phyloP scores from a whole-genome alignment of 345 rosid genomes.

The Eucalyptus paniculata region DNA sequence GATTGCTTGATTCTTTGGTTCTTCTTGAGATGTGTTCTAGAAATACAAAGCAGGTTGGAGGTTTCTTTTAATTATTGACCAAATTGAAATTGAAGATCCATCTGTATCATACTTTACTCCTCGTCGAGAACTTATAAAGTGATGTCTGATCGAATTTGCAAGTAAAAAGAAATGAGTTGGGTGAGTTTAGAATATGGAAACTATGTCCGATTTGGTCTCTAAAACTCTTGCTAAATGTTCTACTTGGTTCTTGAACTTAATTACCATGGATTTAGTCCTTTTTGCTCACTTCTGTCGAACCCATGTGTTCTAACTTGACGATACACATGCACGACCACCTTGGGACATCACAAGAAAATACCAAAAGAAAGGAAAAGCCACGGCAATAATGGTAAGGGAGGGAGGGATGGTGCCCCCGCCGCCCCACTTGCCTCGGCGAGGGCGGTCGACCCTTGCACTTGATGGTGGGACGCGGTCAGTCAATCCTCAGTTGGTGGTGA shows the following conservation, averaged over 20 bases:
- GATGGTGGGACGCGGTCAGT: background rate
- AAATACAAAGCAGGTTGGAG: background rate
- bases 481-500: background rate
- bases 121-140: background rate
- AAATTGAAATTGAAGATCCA: background rate
- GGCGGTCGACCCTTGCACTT: background rate
- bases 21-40: background rate
- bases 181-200: background rate
- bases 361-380: rapidly evolving
- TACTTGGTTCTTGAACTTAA: background rate
- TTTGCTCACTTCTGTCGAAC: background rate
- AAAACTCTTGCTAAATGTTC: too few relatives aligned
- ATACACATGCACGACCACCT: too few relatives aligned
- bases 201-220: background rate
- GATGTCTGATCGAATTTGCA: background rate
- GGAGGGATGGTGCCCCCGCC: background rate
- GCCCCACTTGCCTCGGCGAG: background rate
- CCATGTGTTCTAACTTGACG: background rate
- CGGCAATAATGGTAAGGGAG: background rate
- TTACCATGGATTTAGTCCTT: background rate
- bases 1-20: background rate
- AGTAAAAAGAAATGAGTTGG: background rate
- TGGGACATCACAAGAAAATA: too few relatives aligned
- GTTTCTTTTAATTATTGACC: background rate
- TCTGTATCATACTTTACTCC: background rate